phyloP scores from a whole-genome alignment of 495 filamentous ascomycete species.

The Sordaria brevicollis region DNA sequence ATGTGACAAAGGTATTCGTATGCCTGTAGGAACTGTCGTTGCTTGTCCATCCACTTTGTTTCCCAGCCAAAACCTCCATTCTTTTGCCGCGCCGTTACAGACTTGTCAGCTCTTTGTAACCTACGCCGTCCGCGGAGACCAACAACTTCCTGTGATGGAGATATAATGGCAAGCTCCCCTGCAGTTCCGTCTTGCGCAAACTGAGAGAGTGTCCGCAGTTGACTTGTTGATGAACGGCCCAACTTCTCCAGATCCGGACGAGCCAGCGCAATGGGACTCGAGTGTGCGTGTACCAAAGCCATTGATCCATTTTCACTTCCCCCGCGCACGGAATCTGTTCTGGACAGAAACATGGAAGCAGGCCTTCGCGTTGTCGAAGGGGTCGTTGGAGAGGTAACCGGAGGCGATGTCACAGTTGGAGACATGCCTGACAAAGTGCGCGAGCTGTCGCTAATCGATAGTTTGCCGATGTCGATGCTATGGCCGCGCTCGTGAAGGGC shows the following conservation, averaged over 20 bases:
- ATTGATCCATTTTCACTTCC: slow-evolving; percentile 22
- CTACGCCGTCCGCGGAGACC: slow-evolving; percentile 76
- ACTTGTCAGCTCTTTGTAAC: slow-evolving; percentile 60
- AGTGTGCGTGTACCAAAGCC: slow-evolving; percentile 33
- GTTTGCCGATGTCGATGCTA: slow-evolving; percentile 41
- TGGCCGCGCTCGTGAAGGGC: slow-evolving; percentile 35
- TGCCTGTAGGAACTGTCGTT: slow-evolving; percentile 89
- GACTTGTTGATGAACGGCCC: slow-evolving; percentile 73
- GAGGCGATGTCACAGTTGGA: neutral
- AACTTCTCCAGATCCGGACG: slow-evolving; percentile 68
- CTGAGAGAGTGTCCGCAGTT: slow-evolving; percentile 80
- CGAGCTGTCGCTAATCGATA: slow-evolving; percentile 28
- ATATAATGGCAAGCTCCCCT: slow-evolving; percentile 70
- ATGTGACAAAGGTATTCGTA: slow-evolving; percentile 99
- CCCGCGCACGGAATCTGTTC: slow-evolving; percentile 37
- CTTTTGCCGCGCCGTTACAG: slow-evolving; percentile 35
- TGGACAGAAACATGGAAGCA: slow-evolving; percentile 42
- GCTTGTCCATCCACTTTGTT: slow-evolving; percentile 97
- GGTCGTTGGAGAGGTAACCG: slow-evolving; percentile 14
- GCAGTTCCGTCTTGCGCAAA: slow-evolving; percentile 63
- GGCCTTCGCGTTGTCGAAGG: slow-evolving; percentile 38
- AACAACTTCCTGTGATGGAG: slow-evolving; percentile 68
- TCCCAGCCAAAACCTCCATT: slow-evolving; percentile 58
- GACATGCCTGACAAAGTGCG: slow-evolving; percentile 22
- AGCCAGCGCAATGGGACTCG: slow-evolving; percentile 32